Conservation (phyloP, 805 yeast species). For the Alloascoidea africana region DNA sequence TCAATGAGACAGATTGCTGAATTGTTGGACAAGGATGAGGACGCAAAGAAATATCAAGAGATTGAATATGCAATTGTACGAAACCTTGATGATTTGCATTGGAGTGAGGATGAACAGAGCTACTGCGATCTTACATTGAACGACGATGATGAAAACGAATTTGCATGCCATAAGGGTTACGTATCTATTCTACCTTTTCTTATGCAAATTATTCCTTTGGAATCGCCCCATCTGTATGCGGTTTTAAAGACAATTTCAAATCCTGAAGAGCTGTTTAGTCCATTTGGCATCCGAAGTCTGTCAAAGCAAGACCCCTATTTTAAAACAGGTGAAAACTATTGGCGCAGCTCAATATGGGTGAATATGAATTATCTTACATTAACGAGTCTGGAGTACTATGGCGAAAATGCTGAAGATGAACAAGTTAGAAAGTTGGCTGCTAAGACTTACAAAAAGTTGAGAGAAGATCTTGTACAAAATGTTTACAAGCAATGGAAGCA, state of each 20-base stretch:
- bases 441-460: constrained; percentile 38
- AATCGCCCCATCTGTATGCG: constrained; percentile 30
- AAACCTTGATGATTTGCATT: constrained; percentile 64
- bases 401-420: constrained; percentile 9
- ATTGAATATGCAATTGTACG: constrained; percentile 40
- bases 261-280: constrained; percentile 62
- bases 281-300: constrained; percentile 68
- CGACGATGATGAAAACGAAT: constrained; percentile 46
- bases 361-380: constrained; percentile 76
- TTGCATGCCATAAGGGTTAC: constrained; percentile 84
- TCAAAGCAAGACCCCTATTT: constrained; percentile 51
- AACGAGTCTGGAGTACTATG: constrained; percentile 52
- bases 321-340: constrained; percentile 77
- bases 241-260: constrained; percentile 47
- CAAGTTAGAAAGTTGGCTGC: constrained; percentile 24
- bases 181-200: constrained; percentile 76
- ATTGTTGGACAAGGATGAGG: constrained; percentile 41
- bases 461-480: constrained; percentile 54
- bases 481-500: constrained; percentile 51
- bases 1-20: constrained; percentile 65
- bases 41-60: constrained; percentile 32
- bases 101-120: constrained; percentile 51
- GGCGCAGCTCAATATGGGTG: constrained; percentile 94
- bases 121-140: constrained; percentile 80
- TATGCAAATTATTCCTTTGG: constrained; percentile 42